Base-by-base conservation (phyloP, 179 eudicot species). In the Beta corolliflora region DNA sequence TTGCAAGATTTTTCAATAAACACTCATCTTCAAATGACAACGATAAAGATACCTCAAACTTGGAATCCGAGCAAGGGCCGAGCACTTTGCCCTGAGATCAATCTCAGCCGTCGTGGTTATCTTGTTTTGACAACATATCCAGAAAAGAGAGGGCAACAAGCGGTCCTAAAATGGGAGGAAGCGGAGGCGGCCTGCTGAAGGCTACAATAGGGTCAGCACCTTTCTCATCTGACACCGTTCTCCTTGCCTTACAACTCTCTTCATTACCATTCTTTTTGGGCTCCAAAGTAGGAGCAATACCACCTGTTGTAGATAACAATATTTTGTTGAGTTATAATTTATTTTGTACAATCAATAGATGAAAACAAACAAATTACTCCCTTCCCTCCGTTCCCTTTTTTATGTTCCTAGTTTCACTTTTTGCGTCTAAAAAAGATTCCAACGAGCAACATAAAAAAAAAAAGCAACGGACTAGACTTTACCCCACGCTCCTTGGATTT, bases 151-250 rank as follows among this genome's bases (percentile, higher is more conserved):
- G 73, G 44, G 86, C 90, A 73, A 91, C 84, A 44, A 91, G 66
- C n/a, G 96, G 86, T 36, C 89, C 96, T 14, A 92, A 71, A 67
- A 92, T 64, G 29, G 92, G 91, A 5, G 89, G 89, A 45, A 88
- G 75, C 3, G 88, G 91, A 12, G 98, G 94, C 6, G 92, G 96
- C 81, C 86, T 85, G 82, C 92, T 90, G 76, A 86, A 90, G 78
- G 93, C 87, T 70, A 77, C 88, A 53, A 91, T 81, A 8, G 90
- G 89, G 19, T 89, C 88, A 71, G 77, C 76, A 70, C 67, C 71
- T 65, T 86, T 81, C 41, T 85, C 92, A 78, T 86, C 86, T 29
- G 56, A 29, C 7, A 76, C 65, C 16, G 80, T 75, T 9, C 72
- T 72, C 77, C 71, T 82, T 64, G 52, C 80, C 53, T 84, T 82